Evolutionary conservation across 2,329 filamentous ascomycete species (phyloP), one percentile per base, ranked within the genome.

Genomic region (Dothiorella sarmentorum): DNA sequence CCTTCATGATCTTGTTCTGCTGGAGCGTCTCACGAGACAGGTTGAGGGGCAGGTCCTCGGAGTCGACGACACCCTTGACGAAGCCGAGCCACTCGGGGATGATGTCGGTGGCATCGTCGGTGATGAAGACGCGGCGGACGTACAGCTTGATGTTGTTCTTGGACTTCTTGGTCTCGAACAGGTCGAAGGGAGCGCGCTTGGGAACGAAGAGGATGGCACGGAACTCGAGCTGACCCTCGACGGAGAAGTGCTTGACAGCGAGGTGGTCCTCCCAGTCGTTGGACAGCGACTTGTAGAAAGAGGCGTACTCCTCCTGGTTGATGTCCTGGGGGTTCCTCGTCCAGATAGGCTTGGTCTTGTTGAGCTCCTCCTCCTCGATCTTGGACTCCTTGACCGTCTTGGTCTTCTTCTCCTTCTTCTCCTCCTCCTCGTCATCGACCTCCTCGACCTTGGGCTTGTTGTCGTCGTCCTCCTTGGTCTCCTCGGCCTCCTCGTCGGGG

Each of bases 131-230:
- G 77, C 94, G 94, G 78, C 94, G 93, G 74, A 99, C 94, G 82
- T 99, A 99, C 71, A 99, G 88, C 89, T 99, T 99, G 87, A 99
- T 97, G 89, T 99, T 99, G 90, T 97, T 99, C 91, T 99, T 99
- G 76, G 93, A 97, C 89, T 97, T 96, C 91, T 99, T 99, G 76
- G 93, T 97, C 89, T 99, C 94, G 78, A 99, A 99, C 64, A 99
- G 90, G 75, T 99, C 94, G 79, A 99, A 99, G 71, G 94, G 94
- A 78, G 94, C 94, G 73, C 94, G 93, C 90, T 99, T 97, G 76
- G 94, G 94, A 58, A 99, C 93, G 84, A 95, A 99, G 76, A 99
- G 91, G 79, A 99, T 96, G 67, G 94, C 94, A 67, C 93, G 93
- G 91, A 99, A 99, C 83, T 99, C 94, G 68, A 99, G 92, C 84